Conservation (phyloP, 2,329 filamentous ascomycete species). For the Rhynchosporium agropyri region DNA sequence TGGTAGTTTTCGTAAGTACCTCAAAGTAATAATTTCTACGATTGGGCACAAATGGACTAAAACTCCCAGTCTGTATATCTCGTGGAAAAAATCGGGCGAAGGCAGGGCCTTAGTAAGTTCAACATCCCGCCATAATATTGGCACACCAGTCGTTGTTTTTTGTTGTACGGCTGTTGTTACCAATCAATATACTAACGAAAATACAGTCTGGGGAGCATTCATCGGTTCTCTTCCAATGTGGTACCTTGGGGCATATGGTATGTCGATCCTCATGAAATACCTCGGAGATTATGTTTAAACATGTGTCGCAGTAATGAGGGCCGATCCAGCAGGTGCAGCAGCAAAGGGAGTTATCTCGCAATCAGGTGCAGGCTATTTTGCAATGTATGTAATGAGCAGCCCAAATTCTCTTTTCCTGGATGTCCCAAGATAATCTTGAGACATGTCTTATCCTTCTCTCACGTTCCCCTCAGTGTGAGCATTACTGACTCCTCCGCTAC, state of each 20-base stretch:
- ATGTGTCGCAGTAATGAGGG: slow-evolving; percentile 1
- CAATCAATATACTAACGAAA: not conserved
- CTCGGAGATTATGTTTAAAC: not conserved
- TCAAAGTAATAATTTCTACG: not conserved
- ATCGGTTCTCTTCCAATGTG: slow-evolving; percentile 48
- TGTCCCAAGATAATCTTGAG: no score
- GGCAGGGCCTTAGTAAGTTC: slow-evolving; percentile 42
- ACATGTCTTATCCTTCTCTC: no score
- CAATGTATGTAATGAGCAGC: not conserved
- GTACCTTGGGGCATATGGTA: slow-evolving; percentile 46
- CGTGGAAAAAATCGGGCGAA: slow-evolving; percentile 46
- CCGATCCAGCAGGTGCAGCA: slow-evolving; percentile 14
- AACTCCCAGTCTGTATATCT: slow-evolving; percentile 40
- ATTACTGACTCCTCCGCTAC: no score
- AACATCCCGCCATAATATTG: not conserved
- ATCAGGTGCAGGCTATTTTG: slow-evolving; percentile 20
- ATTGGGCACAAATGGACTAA: not conserved
- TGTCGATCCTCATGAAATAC: not conserved
- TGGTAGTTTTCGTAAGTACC: slow-evolving; percentile 50
- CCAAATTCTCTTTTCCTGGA: no score
- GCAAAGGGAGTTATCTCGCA: slow-evolving; percentile 47
- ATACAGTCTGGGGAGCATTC: slow-evolving; percentile 44
- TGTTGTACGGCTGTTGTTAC: not conserved
- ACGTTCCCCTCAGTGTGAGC: no score
- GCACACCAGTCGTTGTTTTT: no score